Conservation (phyloP, 176 grass and related monocot species). For the Poa annua region DNA sequence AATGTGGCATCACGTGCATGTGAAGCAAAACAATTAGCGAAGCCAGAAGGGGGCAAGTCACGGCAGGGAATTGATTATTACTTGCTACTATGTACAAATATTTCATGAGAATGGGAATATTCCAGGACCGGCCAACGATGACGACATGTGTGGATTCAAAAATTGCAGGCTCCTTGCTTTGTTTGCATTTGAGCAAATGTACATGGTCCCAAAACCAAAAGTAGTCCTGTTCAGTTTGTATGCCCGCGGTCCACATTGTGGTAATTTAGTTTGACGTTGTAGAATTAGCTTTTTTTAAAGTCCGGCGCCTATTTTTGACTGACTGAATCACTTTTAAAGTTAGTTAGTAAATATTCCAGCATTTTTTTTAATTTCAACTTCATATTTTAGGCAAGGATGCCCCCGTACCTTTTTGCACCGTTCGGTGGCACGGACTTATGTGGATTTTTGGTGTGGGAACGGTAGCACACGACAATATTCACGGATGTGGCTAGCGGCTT, state of each 20-base stretch:
- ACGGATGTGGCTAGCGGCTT: too few species aligned
- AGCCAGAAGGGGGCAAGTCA: not conserved
- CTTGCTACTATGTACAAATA: conserved; percentile 11
- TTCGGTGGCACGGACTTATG: too few species aligned
- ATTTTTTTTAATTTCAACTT: too few species aligned
- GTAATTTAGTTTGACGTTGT: not conserved
- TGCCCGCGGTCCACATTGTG: conserved; percentile 16
- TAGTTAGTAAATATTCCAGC: too few species aligned
- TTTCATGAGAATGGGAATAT: conserved; percentile 26
- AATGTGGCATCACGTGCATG: conserved; percentile 44
- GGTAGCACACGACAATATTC: too few species aligned
- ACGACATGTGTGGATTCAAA: conserved; percentile 30
- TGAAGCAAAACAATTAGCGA: conserved; percentile 35
- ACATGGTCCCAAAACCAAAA: conserved; percentile 32
- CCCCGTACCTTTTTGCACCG: too few species aligned
- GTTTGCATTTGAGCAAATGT: not conserved
- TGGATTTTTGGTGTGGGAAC: too few species aligned
- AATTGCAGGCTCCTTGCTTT: conserved; percentile 15
- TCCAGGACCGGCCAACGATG: conserved; percentile 18
- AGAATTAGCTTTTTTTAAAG: not conserved
- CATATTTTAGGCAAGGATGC: too few species aligned
- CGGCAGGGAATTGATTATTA: conserved; percentile 13
- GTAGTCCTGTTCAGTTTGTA: not conserved
- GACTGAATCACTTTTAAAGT: not conserved
- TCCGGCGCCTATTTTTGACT: not conserved